Conservation (phyloP, 495 filamentous ascomycete species). For the Evernia prunastri region DNA sequence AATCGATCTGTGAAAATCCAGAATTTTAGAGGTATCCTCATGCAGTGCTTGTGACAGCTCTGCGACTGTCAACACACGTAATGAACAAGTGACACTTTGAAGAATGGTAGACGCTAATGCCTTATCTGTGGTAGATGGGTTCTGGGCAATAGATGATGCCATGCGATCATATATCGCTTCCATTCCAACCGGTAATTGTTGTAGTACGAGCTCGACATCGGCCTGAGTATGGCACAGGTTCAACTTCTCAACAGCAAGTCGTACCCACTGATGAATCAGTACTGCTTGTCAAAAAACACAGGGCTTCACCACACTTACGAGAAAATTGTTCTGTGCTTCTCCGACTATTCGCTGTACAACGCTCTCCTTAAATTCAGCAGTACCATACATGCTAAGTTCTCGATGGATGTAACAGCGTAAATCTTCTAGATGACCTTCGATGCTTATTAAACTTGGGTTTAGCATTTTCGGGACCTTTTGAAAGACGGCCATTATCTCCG, state of each 20-base stretch:
- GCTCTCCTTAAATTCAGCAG: slow-evolving; percentile 14
- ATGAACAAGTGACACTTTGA: slow-evolving; percentile 28
- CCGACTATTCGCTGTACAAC: slow-evolving; percentile 21
- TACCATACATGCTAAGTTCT: slow-evolving; percentile 23
- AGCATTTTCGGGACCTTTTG: slow-evolving; percentile 16
- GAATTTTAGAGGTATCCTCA: slow-evolving; percentile 22
- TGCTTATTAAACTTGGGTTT: slow-evolving; percentile 7
- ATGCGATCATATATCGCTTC: slow-evolving; percentile 37
- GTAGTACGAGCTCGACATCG: slow-evolving; percentile 29
- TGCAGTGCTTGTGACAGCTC: slow-evolving; percentile 32
- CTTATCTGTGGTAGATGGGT: slow-evolving; percentile 20
- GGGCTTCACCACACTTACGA: slow-evolving; percentile 9
- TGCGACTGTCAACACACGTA: slow-evolving; percentile 29
- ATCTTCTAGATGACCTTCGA: slow-evolving; percentile 20
- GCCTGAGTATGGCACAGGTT: slow-evolving; percentile 31
- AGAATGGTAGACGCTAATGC: slow-evolving; percentile 30
- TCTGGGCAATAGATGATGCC: slow-evolving; percentile 27
- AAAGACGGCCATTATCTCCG: slow-evolving; percentile 16
- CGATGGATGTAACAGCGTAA: slow-evolving; percentile 21
- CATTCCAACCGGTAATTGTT: slow-evolving; percentile 38
- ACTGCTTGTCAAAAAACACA: neutral
- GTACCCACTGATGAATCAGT: slow-evolving; percentile 27
- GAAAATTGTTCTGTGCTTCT: slow-evolving; percentile 23
- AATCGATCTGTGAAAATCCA: slow-evolving; percentile 34
- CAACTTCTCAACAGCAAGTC: slow-evolving; percentile 33